phyloP scores from a whole-genome alignment of 2,329 filamentous ascomycete genomes.

The Dactylellina leptospora region DNA sequence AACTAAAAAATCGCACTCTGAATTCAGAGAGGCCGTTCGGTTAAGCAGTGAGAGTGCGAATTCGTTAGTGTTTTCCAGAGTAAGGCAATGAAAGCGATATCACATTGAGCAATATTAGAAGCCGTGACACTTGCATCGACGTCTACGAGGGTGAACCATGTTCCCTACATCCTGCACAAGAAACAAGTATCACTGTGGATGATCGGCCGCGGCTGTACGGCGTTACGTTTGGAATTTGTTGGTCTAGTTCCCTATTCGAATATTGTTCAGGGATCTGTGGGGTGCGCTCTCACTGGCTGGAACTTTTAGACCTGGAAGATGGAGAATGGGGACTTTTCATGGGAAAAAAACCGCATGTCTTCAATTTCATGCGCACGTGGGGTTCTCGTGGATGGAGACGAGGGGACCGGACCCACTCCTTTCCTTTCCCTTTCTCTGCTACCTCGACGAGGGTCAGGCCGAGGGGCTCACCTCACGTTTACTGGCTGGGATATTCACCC shows the following conservation, averaged over 20 bases:
- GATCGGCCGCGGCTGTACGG: conserved; percentile 34
- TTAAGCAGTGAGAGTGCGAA: not conserved
- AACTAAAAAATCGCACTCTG: not conserved
- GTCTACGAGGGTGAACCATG: conserved; percentile 44
- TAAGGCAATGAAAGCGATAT: conserved; percentile 45
- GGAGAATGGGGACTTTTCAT: not conserved
- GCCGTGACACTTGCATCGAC: conserved; percentile 25
- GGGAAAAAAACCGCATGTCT: conserved; percentile 7
- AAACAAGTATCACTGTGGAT: not conserved
- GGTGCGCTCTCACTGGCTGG: conserved; percentile 29
- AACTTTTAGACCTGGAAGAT: conserved; percentile 22
- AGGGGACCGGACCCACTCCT: conserved; percentile 40
- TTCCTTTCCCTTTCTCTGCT: not conserved
- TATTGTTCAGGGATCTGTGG: too few relatives aligned
- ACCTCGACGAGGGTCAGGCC: not conserved
- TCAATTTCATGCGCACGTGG: conserved; percentile 42
- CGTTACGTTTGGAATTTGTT: conserved; percentile 4
- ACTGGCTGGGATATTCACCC: too few relatives aligned
- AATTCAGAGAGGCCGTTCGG: not conserved
- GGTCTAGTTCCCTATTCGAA: too few relatives aligned
- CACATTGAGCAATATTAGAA: conserved; percentile 6
- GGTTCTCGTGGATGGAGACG: conserved; percentile 43
- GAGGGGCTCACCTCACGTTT: conserved; percentile 7
- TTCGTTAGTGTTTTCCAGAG: conserved; percentile 23
- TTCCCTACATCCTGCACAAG: not conserved